Percentiles rank a stretch among this genome's conserved stretches.
Conservation (phyloP, 1,284 basidiomycete species). For the Microbotryum intermedium region DNA sequence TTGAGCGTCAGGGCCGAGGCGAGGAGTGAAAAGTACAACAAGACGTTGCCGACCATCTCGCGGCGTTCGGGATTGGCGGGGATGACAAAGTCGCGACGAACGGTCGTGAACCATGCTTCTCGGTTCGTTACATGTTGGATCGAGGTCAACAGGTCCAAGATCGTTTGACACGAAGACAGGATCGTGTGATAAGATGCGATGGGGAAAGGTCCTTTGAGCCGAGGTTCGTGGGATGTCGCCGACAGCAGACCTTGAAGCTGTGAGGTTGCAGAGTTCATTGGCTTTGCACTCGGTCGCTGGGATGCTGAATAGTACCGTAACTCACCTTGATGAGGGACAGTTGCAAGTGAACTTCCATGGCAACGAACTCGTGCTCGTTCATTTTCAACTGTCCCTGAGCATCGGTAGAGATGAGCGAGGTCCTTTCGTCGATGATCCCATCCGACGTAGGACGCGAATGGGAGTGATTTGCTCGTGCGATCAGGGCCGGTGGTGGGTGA, state of each 20-base stretch:
- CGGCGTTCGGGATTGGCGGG: constrained; percentile 77
- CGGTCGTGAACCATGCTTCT: constrained; percentile 69
- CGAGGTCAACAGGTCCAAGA: constrained; percentile 63
- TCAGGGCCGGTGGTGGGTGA: constrained; percentile 17
- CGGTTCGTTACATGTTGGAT: constrained; percentile 91
- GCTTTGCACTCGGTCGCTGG: background rate
- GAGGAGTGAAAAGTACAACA: constrained; percentile 81
- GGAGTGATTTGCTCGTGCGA: background rate
- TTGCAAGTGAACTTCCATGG: constrained; percentile 87
- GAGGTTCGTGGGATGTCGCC: constrained; percentile 85
- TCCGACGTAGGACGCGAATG: background rate
- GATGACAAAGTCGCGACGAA: constrained; percentile 74
- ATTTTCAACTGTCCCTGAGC: constrained; percentile 3
- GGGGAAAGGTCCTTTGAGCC: constrained; percentile 81
- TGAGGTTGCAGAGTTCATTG: background rate
- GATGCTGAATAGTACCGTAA: background rate
- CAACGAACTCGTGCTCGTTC: constrained; percentile 17
- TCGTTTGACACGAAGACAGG: constrained; percentile 74
- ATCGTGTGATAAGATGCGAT: constrained; percentile 65
- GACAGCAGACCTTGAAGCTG: constrained; percentile 63
- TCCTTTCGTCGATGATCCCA: constrained; percentile 4
- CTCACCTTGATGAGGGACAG: constrained; percentile 64
- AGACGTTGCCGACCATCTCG: constrained; percentile 84
- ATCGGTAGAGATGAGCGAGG: background rate
- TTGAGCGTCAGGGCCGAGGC: constrained; percentile 80